Percentiles rank a stretch among this genome's conserved stretches.
phyloP scores from a whole-genome alignment of 495 filamentous ascomycete species.

The Beverwykella pulmonaria region DNA sequence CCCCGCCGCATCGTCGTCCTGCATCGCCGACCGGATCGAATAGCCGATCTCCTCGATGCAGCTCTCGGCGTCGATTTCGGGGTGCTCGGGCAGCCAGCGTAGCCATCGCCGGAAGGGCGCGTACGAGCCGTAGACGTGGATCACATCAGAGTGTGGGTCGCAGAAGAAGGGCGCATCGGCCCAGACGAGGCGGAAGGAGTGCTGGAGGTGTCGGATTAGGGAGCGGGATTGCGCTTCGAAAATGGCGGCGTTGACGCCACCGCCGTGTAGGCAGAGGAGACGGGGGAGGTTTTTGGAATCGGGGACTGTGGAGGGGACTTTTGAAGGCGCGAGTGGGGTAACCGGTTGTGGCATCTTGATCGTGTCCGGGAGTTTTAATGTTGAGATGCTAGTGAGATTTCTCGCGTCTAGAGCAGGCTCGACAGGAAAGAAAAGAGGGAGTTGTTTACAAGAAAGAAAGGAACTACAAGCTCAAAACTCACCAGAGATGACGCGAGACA shows the following conservation, averaged over 20 bases:
- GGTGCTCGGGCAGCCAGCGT: conserved; percentile 53
- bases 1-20: conserved; percentile 48
- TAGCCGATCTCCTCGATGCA: conserved; percentile 47
- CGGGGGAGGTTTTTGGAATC: conserved; percentile 54
- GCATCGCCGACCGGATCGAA: conserved; percentile 42
- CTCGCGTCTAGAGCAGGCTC: too few species aligned
- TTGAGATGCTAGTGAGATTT: neutral
- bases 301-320: conserved; percentile 22
- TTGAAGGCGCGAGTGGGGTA: conserved; percentile 13
- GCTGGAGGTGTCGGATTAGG: conserved; percentile 50
- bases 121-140: conserved; percentile 56
- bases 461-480: neutral
- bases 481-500: neutral
- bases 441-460: neutral
- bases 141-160: conserved; percentile 54
- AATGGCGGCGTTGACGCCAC: conserved; percentile 63
- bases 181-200: conserved; percentile 61
- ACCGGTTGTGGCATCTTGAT: neutral
- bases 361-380: neutral
- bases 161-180: conserved; percentile 61
- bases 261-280: conserved; percentile 70
- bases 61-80: conserved; percentile 50
- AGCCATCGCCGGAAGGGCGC: conserved; percentile 65
- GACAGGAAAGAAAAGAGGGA: neutral
- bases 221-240: conserved; percentile 62